Conservation (phyloP, 2,329 filamentous ascomycete species). For the Aspergillus thermomutatus region DNA sequence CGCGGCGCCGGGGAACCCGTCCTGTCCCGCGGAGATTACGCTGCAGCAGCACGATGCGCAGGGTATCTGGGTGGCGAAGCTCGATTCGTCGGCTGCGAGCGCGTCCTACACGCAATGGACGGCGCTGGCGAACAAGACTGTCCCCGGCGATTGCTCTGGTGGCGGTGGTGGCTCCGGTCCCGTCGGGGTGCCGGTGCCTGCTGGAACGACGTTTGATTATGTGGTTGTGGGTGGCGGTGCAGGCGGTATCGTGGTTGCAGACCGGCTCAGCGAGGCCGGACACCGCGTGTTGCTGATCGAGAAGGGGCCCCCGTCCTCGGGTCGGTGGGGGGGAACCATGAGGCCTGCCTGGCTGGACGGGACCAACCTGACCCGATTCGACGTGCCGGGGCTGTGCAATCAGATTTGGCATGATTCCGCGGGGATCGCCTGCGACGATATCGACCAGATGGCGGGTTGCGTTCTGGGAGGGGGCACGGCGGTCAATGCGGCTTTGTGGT, state of each 20-base stretch:
- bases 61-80: conserved; percentile 53
- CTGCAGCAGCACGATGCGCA: conserved; percentile 53
- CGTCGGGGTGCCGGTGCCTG: conserved; percentile 8
- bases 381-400: conserved; percentile 69
- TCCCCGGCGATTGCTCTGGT: conserved; percentile 11
- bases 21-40: conserved; percentile 46
- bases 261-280: conserved; percentile 62
- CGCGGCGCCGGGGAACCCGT: conserved; percentile 38
- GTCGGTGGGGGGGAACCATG: conserved; percentile 61
- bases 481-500: conserved; percentile 7
- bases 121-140: conserved; percentile 22
- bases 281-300: conserved; percentile 64
- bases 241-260: conserved; percentile 53
- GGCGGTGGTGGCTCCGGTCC: conserved; percentile 5
- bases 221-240: conserved; percentile 47
- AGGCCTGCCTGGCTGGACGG: conserved; percentile 57
- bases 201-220: conserved; percentile 32
- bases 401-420: conserved; percentile 65
- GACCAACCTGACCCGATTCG: conserved; percentile 65
- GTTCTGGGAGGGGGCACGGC: conserved; percentile 57
- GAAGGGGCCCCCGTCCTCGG: conserved; percentile 60
- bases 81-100: conserved; percentile 44
- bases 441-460: conserved; percentile 70
- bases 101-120: conserved; percentile 32
- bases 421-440: conserved; percentile 54